Evolutionary conservation across 2,329 filamentous ascomycete genomes (phyloP).

Genomic region (Cladophialophora exuberans): DNA sequence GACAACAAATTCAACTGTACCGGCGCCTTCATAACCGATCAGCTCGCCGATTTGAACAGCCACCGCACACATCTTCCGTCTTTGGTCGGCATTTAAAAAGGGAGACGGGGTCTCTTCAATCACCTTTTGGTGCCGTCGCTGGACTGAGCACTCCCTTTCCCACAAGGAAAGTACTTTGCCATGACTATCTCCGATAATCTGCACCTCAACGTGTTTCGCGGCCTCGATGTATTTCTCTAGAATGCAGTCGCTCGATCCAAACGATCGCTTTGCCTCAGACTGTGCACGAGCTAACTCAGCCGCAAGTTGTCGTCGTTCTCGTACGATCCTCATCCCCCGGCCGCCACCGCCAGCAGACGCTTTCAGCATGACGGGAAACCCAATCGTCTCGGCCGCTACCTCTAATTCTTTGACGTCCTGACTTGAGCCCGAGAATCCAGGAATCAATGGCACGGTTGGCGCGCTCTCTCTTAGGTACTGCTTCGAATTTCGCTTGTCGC

Average conservation of each 20-base stretch:
- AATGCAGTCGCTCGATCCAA: conserved; percentile 47
- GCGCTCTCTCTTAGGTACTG: conserved; percentile 33
- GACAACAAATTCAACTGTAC: conserved; percentile 52
- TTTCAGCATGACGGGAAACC: conserved; percentile 51
- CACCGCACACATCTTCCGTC: conserved; percentile 41
- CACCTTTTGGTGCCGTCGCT: conserved; percentile 56
- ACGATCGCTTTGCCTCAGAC: conserved; percentile 46
- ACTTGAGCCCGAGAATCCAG: conserved; percentile 32
- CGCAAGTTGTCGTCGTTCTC: conserved; percentile 36
- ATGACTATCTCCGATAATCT: conserved; percentile 52
- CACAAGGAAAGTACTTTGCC: conserved; percentile 47
- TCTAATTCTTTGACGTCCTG: conserved; percentile 31
- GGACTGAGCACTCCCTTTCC: conserved; percentile 57
- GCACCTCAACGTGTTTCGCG: conserved; percentile 55
- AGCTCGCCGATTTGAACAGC: conserved; percentile 42
- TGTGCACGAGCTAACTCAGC: conserved; percentile 43
- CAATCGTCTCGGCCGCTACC: conserved; percentile 33
- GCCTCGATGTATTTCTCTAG: conserved; percentile 48
- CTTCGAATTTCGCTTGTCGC: conserved; percentile 38
- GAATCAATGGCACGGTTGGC: conserved; percentile 37
- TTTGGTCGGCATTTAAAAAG: conserved; percentile 37
- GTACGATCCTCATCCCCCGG: conserved; percentile 47
- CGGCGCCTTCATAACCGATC: conserved; percentile 47
- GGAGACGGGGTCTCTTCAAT: conserved; percentile 52
- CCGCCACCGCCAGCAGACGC: conserved; percentile 53